Conservation (phyloP, 2,329 filamentous ascomycete genomes). For the Sporothrix pallida region DNA sequence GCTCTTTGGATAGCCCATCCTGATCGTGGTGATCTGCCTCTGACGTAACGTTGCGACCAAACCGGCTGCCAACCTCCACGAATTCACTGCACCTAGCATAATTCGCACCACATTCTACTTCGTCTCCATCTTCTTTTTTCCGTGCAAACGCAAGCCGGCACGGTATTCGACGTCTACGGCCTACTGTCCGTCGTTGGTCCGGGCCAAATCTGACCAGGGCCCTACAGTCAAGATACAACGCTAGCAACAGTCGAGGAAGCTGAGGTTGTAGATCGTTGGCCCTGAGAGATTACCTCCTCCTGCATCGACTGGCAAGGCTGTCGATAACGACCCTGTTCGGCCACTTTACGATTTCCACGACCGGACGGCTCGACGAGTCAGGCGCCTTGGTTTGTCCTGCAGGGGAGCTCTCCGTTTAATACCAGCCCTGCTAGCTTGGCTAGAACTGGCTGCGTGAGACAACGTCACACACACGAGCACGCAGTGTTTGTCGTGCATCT, state of each 20-base stretch:
- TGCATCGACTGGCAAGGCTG: constrained; percentile 22
- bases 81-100: neutral
- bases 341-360: neutral
- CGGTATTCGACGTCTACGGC: neutral
- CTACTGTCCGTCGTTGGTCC: neutral
- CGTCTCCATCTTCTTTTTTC: neutral
- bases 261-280: constrained; percentile 9
- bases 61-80: neutral
- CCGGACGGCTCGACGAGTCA: neutral
- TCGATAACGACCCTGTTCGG: neutral
- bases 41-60: constrained; percentile 39
- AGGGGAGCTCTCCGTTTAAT: neutral
- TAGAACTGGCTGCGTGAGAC: constrained; percentile 28
- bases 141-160: neutral
- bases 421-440: constrained; percentile 18
- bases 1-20: neutral
- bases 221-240: constrained; percentile 22
- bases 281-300: neutral
- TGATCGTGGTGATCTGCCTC: constrained; percentile 25
- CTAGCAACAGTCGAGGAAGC: constrained; percentile 20
- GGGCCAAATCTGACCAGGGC: constrained; percentile 6
- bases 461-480: constrained; percentile 31
- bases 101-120: constrained; percentile 15
- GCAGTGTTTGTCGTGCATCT: constrained; percentile 20
- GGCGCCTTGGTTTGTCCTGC: constrained; percentile 10